Evolutionary conservation across 805 yeast genomes (phyloP).

Genomic region (Ogataea degrootiae): DNA sequence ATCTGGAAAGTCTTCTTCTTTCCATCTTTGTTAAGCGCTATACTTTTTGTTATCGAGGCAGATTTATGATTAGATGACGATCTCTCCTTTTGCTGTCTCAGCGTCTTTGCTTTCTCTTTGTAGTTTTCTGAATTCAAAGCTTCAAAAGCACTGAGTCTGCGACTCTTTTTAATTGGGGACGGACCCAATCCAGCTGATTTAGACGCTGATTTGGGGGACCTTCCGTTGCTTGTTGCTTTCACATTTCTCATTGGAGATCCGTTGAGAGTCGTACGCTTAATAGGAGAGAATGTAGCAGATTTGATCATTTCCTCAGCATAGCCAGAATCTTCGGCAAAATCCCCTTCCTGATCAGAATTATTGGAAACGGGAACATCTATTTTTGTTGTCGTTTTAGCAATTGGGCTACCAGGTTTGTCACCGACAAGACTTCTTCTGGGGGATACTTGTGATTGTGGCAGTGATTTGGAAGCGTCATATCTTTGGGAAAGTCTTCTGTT

Average conservation of each 20-base stretch:
- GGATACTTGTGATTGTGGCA: not conserved
- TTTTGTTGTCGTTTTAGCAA: slow-evolving; percentile 1
- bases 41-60: slow-evolving; percentile 24
- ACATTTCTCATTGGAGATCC: slow-evolving; percentile 11
- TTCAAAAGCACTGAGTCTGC: slow-evolving; percentile 11
- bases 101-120: not conserved
- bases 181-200: slow-evolving; percentile 9
- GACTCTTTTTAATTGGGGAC: slow-evolving; percentile 18
- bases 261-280: slow-evolving; percentile 21
- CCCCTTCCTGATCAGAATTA: slow-evolving; percentile 7
- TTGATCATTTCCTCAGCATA: slow-evolving; percentile 29
- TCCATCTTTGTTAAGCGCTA: slow-evolving; percentile 21
- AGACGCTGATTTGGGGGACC: not conserved
- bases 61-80: slow-evolving; percentile 2
- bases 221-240: not conserved
- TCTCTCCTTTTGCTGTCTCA: slow-evolving; percentile 2
- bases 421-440: too few species aligned
- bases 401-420: slow-evolving; percentile 3
- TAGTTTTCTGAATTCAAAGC: slow-evolving; percentile 3
- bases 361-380: not conserved
- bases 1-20: slow-evolving; percentile 12
- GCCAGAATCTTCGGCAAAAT: slow-evolving; percentile 14
- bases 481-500: slow-evolving; percentile 13
- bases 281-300: slow-evolving; percentile 27
- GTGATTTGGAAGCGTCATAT: slow-evolving; percentile 13